Evolutionary conservation across 2,329 filamentous ascomycete species (phyloP), one percentile per base, ranked within the genome.

Genomic region (Ophiobolus disseminans): DNA sequence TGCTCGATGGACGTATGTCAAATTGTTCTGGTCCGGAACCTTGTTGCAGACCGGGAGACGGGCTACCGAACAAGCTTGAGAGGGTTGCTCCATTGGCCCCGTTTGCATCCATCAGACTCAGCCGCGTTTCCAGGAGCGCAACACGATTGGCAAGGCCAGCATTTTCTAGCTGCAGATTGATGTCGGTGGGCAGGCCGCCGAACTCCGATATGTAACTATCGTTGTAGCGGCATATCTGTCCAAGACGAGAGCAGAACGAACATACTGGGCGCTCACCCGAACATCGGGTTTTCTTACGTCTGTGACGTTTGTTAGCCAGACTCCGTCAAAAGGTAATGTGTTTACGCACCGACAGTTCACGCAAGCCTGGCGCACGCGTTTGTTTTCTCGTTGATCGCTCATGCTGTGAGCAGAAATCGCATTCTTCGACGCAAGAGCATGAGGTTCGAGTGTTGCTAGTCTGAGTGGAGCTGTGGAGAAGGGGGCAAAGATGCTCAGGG

Each of bases 281-380:
- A 19, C 51, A 55, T 4, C 48, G 39, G 1, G 51, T 51, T 31
- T 55, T 55, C 34, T 55, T 55, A 23, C 47, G 43, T 21, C 50
- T 53, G 21, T 13, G 4, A 14, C 3, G 22, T 14, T 13, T 14
- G 14, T 32, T 17, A 28, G 9, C 38, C 13, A 48, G 21, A 19
- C 16, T 11, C 17, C 5, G 14, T 39, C 5, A 14, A 35, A 16
- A 25, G 16, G n/a, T 11, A 31, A 21, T 16, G 11, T n/a, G n/a
- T 9, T n/a, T 30, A 17, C n/a, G 25, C 21, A 50, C 46, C 47
- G 23, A 26, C 51, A 51, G 25, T 55, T 55, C 14, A 23, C 41
- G 36, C 51, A 55, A 10, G 51, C 51, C 21, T 50, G 51, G 17
- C 51, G 47, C 20, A 44, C 48, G 2, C 51, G 43, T 26, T 55